These are phyloP conservation scores for Phytophthora sp. DNA, from an alignment of 352 stramenopile genomes.

Conservation along the genomic window DNA sequence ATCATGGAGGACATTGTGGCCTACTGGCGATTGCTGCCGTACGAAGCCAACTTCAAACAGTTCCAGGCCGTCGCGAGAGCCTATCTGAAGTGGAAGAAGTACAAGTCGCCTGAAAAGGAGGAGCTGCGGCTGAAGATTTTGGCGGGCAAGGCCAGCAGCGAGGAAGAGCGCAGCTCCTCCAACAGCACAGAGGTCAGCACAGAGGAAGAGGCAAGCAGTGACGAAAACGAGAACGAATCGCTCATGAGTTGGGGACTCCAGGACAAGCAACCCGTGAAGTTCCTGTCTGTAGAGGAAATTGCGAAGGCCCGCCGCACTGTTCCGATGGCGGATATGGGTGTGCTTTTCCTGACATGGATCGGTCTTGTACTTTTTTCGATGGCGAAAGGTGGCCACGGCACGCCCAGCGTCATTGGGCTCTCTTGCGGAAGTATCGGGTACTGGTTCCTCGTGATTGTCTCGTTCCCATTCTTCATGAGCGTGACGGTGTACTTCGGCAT, in stretches of 20 bases:
- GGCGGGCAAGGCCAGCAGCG: constrained; percentile 28
- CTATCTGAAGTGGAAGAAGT: constrained; percentile 79
- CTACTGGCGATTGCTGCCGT: constrained; percentile 74
- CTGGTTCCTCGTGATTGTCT: constrained; percentile 63
- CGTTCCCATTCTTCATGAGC: constrained; percentile 74
- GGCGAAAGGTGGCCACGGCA: constrained; percentile 78
- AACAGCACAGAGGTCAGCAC: constrained; percentile 41
- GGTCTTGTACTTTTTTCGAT: constrained; percentile 81
- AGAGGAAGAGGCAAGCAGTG: constrained; percentile 46
- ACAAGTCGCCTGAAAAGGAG: constrained; percentile 46
- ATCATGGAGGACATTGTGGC: constrained; percentile 52
- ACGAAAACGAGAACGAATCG: constrained; percentile 63
- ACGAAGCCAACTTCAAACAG: constrained; percentile 73
- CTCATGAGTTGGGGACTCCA: constrained; percentile 55
- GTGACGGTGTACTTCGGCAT: constrained; percentile 80
- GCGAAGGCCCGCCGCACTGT: constrained; percentile 55
- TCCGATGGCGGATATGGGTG: constrained; percentile 61
- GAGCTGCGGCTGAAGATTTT: constrained; percentile 46
- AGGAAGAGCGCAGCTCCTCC: constrained; percentile 32
- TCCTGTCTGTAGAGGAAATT: constrained; percentile 58
- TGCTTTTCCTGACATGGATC: constrained; percentile 83
- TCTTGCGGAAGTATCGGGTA: constrained; percentile 71
- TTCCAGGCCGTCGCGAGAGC: constrained; percentile 67
- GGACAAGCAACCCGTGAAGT: constrained; percentile 35
- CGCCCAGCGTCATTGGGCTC: constrained; percentile 74